A percentile compares a stretch with the other conserved stretches of the same genome.
Conservation (phyloP, 371 early-diverging fungal species). For the Polyrhizophydium stewartii region DNA sequence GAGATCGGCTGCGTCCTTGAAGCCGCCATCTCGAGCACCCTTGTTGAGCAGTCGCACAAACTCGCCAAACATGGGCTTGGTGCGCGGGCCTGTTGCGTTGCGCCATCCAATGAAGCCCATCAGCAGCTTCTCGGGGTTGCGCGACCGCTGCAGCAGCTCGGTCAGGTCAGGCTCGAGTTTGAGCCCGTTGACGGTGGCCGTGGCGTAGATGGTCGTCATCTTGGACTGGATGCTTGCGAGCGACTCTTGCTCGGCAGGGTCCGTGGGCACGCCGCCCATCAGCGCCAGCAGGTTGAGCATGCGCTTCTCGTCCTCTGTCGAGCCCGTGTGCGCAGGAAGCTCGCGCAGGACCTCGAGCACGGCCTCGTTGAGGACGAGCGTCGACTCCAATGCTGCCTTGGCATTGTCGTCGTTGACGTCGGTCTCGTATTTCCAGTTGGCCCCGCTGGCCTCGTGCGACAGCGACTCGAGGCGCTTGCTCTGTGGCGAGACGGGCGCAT, state of each 20-base stretch:
- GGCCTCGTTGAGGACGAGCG: slow-evolving; percentile 3
- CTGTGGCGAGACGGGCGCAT: too few species aligned
- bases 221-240: slow-evolving; percentile 5
- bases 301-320: slow-evolving; percentile 7
- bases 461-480: too few species aligned
- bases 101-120: slow-evolving; percentile 18
- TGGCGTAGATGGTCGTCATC: slow-evolving; percentile 14
- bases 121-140: slow-evolving; percentile 14
- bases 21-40: slow-evolving; percentile 18
- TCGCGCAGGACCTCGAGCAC: slow-evolving; percentile 5
- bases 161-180: slow-evolving; percentile 21
- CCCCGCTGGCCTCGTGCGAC: too few species aligned
- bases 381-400: background rate
- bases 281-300: slow-evolving; percentile 7
- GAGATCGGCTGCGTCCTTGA: too few species aligned
- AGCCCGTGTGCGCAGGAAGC: background rate
- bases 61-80: slow-evolving; percentile 4
- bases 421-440: slow-evolving; percentile 12
- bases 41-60: slow-evolving; percentile 16
- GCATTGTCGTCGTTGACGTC: slow-evolving; percentile 17
- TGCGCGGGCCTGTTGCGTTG: slow-evolving; percentile 12
- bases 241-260: slow-evolving; percentile 1
- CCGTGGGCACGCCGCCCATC: slow-evolving; percentile 2
- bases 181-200: slow-evolving; percentile 11
- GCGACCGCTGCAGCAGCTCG: slow-evolving; percentile 7